phyloP scores from a whole-genome alignment of 805 yeast species.

The Cyberlindnera lachancei region DNA sequence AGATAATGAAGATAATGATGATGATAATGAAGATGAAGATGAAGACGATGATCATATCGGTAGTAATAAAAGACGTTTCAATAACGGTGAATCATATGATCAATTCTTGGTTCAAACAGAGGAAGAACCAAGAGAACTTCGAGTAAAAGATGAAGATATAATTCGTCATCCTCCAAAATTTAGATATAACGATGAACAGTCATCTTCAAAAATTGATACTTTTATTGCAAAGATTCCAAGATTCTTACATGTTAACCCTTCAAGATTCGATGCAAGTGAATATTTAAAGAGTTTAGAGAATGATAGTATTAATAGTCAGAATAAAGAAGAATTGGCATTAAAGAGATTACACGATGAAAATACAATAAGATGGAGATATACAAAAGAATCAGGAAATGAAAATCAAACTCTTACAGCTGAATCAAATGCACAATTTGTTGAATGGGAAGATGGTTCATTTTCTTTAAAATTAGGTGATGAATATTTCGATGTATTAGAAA shows the following conservation, averaged over 20 bases:
- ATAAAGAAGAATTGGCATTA: slow-evolving; percentile 45
- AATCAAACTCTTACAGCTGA: slow-evolving; percentile 60
- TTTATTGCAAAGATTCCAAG: slow-evolving; percentile 67
- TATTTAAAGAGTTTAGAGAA: slow-evolving; percentile 46
- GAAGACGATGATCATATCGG: slow-evolving; percentile 10
- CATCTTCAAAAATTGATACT: too few relatives aligned
- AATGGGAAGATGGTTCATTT: slow-evolving; percentile 90
- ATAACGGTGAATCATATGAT: slow-evolving; percentile 26
- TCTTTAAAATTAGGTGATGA: slow-evolving; percentile 86
- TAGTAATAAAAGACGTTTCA: slow-evolving; percentile 9
- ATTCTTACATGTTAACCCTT: slow-evolving; percentile 73
- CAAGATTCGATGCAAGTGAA: slow-evolving; percentile 74
- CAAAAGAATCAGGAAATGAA: slow-evolving; percentile 43
- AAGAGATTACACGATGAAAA: slow-evolving; percentile 69
- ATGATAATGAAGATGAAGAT: slow-evolving; percentile 13
- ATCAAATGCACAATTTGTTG: slow-evolving; percentile 81
- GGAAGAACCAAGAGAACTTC: slow-evolving; percentile 17
- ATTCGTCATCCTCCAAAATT: slow-evolving; percentile 31
- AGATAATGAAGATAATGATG: not conserved
- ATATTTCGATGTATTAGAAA: slow-evolving; percentile 67
- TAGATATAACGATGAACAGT: slow-evolving; percentile 26
- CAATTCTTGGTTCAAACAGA: slow-evolving; percentile 12
- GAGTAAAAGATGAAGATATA: slow-evolving; percentile 40
- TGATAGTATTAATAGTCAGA: slow-evolving; percentile 31
- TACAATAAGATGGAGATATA: slow-evolving; percentile 92